phyloP scores from a whole-genome alignment of 2,329 filamentous ascomycete species.

The Hymenoscyphus fructigenus region DNA sequence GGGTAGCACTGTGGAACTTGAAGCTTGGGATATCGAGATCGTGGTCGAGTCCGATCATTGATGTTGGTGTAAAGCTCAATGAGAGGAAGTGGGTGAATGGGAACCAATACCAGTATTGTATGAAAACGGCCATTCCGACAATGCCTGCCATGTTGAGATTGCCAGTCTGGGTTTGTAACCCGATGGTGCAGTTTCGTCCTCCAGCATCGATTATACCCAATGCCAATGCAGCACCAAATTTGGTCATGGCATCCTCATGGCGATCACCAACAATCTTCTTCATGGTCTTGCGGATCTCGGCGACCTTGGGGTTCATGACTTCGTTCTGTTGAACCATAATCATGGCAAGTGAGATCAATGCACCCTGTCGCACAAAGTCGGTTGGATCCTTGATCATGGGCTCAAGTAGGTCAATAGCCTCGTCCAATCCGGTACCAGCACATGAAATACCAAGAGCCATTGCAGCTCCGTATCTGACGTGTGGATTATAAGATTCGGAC shows the following conservation, averaged over 20 bases:
- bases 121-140: conserved; percentile 96
- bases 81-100: conserved; percentile 97
- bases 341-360: conserved; percentile 92
- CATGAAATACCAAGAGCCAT: conserved; percentile 99
- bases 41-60: conserved; percentile 91
- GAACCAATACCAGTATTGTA: conserved; percentile 99
- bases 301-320: conserved; percentile 96
- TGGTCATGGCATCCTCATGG: conserved; percentile 99
- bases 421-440: conserved; percentile 90
- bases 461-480: conserved; percentile 94
- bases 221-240: conserved; percentile 92
- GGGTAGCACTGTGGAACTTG: conserved; percentile 93
- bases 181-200: conserved; percentile 97
- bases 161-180: conserved; percentile 93
- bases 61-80: conserved; percentile 92
- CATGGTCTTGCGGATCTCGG: conserved; percentile 84
- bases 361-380: conserved; percentile 96
- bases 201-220: conserved; percentile 97
- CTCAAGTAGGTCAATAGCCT: conserved; percentile 94
- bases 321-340: conserved; percentile 99
- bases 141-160: conserved; percentile 99
- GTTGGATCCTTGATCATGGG: conserved; percentile 99
- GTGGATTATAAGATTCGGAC: conserved; percentile 97
- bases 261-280: conserved; percentile 92
- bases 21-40: conserved; percentile 91